These are phyloP conservation scores for Silene noctiflora DNA, from an alignment of 179 eudicot genomes.

Conservation along the genomic window DNA sequence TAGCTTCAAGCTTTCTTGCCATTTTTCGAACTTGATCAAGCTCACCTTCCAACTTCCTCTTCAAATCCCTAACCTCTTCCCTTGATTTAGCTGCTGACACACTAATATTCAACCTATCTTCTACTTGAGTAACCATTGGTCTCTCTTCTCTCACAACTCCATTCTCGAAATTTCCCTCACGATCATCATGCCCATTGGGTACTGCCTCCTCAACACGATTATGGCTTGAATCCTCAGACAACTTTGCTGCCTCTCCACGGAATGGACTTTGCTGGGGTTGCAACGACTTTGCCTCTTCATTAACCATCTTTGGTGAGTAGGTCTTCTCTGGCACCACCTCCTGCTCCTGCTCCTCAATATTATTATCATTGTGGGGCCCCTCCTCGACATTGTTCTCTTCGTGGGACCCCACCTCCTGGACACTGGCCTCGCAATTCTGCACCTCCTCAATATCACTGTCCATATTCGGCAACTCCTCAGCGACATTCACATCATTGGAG, in stretches of 20 bases:
- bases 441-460: neutral
- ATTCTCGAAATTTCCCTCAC: constrained; percentile 23
- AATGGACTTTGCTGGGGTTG: constrained; percentile 18
- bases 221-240: constrained; percentile 30
- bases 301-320: constrained; percentile 7
- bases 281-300: constrained; percentile 11
- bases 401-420: neutral
- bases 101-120: constrained; percentile 58
- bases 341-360: neutral
- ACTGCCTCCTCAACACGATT: constrained; percentile 23
- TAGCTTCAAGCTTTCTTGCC: constrained; percentile 60
- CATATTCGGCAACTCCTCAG: neutral
- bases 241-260: constrained; percentile 9
- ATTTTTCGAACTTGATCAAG: constrained; percentile 56
- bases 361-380: neutral
- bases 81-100: constrained; percentile 53
- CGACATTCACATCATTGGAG: neutral
- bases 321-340: neutral
- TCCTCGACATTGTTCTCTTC: neutral
- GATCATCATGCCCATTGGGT: constrained; percentile 35
- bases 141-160: constrained; percentile 23
- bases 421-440: neutral
- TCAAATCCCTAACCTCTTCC: constrained; percentile 57
- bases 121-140: constrained; percentile 45
- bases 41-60: constrained; percentile 62